Percentiles rank a stretch among this genome's conserved stretches.
Conservation (phyloP, 169 alveolate species). For the Babesia divergens region DNA sequence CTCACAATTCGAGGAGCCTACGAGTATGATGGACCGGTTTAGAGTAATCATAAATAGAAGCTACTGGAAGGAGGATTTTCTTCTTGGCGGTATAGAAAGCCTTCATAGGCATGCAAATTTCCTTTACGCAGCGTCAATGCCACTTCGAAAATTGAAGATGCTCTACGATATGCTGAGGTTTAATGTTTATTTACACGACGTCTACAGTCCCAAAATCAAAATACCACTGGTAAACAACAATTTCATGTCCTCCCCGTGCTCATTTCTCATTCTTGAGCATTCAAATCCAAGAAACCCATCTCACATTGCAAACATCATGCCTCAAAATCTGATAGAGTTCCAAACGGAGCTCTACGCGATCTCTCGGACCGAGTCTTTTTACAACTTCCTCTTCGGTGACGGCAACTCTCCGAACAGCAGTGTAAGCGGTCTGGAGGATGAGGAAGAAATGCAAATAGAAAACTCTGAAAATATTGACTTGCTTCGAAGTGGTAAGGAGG, state of each 20-base stretch:
- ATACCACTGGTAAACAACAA: neutral
- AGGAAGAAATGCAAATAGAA: slow-evolving; percentile 15
- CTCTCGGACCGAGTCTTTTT: slow-evolving; percentile 42
- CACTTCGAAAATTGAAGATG: slow-evolving; percentile 30
- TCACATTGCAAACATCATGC: neutral
- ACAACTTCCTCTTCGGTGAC: slow-evolving; percentile 30
- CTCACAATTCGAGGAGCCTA: neutral
- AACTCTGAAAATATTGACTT: neutral
- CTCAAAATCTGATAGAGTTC: neutral
- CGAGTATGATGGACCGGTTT: neutral
- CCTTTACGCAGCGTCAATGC: slow-evolving; percentile 26
- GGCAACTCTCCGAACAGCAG: neutral
- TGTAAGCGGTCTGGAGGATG: slow-evolving; percentile 19
- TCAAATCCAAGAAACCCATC: neutral
- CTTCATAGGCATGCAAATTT: slow-evolving; percentile 36
- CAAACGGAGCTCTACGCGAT: slow-evolving; percentile 18
- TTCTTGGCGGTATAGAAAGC: slow-evolving; percentile 42
- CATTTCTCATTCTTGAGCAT: slow-evolving; percentile 51
- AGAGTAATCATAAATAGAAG: slow-evolving; percentile 17
- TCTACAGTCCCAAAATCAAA: neutral
- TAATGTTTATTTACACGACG: slow-evolving; percentile 17
- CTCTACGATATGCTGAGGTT: slow-evolving; percentile 30
- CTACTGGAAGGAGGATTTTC: slow-evolving; percentile 56
- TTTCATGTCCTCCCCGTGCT: neutral
- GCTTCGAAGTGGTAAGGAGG: slow-evolving; percentile 8